These are phyloP conservation scores for Rubroboletus satanas DNA, from an alignment of 768 basidiomycete genomes.

Conservation along the genomic window DNA sequence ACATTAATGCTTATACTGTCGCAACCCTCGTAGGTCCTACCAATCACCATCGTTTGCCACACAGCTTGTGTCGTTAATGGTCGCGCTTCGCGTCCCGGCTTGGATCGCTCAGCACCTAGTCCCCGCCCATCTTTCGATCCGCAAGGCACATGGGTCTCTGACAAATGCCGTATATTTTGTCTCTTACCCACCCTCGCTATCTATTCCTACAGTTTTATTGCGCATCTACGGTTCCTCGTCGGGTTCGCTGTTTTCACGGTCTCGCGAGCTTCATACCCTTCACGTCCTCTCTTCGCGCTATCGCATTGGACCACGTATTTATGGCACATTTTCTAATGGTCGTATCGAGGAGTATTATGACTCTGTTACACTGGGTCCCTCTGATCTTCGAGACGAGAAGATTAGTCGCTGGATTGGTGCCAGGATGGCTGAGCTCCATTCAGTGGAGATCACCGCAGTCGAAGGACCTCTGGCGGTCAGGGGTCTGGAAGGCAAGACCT, in stretches of 20 bases:
- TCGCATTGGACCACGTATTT: conserved; percentile 85
- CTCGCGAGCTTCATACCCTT: conserved; percentile 80
- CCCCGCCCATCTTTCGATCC: conserved; percentile 53
- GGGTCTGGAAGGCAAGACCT: conserved; percentile 42
- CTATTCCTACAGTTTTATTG: conserved; percentile 68
- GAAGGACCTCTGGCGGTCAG: conserved; percentile 41
- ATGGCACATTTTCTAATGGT: conserved; percentile 94
- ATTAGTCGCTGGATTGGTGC: conserved; percentile 87
- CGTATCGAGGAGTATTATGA: conserved; percentile 95
- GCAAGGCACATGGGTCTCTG: conserved; percentile 84
- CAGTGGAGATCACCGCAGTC: conserved; percentile 76
- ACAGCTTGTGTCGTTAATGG: conserved; percentile 54
- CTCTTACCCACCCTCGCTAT: conserved; percentile 55
- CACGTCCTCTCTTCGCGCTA: conserved; percentile 87
- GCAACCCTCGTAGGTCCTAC: conserved; percentile 50
- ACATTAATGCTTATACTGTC: conserved; percentile 15
- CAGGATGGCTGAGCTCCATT: conserved; percentile 94
- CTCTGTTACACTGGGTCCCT: conserved; percentile 71
- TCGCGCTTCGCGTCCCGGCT: conserved; percentile 49
- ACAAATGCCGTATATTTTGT: conserved; percentile 98
- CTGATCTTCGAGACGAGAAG: conserved; percentile 71
- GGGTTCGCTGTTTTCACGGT: conserved; percentile 80
- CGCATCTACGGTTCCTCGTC: conserved; percentile 92
- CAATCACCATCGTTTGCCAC: conserved; percentile 53
- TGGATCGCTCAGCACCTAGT: conserved; percentile 53